Percentiles rank a stretch among this genome's conserved stretches.
Evolutionary conservation across 495 filamentous ascomycete species (phyloP).

Genomic region (Neurospora sp.): DNA sequence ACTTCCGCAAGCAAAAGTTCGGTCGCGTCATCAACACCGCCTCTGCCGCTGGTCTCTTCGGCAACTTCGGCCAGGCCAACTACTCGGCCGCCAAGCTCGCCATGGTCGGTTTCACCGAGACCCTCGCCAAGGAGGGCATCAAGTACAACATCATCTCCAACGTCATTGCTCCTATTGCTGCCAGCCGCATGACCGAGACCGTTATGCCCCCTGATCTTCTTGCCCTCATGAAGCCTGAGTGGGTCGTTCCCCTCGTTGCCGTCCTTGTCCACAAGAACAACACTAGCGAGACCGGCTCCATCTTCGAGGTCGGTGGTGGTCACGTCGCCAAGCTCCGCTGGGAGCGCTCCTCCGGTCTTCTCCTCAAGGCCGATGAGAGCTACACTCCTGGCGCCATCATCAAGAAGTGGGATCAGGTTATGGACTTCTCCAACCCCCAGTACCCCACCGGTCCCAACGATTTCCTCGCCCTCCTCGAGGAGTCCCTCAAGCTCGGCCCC

Average conservation of each 20-base stretch:
- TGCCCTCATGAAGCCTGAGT: slow-evolving; percentile 82
- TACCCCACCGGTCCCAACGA: slow-evolving; percentile 83
- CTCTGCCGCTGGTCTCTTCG: slow-evolving; percentile 90
- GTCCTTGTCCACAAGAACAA: slow-evolving; percentile 84
- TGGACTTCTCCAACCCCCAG: slow-evolving; percentile 75
- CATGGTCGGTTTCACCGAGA: slow-evolving; percentile 97
- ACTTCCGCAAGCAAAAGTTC: slow-evolving; percentile 98
- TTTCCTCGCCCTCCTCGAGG: slow-evolving; percentile 79
- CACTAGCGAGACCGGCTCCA: slow-evolving; percentile 70
- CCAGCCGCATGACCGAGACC: slow-evolving; percentile 93
- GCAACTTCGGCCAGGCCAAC: slow-evolving; percentile 92
- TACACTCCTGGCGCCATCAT: slow-evolving; percentile 84
- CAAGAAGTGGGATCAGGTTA: slow-evolving; percentile 78
- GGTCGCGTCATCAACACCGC: slow-evolving; percentile 93
- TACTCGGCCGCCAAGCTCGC: slow-evolving; percentile 96
- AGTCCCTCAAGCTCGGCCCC: slow-evolving; percentile 66
- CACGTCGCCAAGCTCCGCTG: slow-evolving; percentile 89
- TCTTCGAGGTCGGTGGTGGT: slow-evolving; percentile 91
- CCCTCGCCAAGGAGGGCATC: slow-evolving; percentile 89
- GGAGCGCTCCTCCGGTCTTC: slow-evolving; percentile 86
- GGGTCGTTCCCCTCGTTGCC: slow-evolving; percentile 91
- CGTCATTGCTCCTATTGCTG: slow-evolving; percentile 92
- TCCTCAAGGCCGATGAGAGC: slow-evolving; percentile 80
- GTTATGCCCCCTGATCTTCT: slow-evolving; percentile 94
- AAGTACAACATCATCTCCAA: slow-evolving; percentile 99